Base-by-base conservation (phyloP, 257 asterid genomes). In the Rehmannia glutinosa region DNA sequence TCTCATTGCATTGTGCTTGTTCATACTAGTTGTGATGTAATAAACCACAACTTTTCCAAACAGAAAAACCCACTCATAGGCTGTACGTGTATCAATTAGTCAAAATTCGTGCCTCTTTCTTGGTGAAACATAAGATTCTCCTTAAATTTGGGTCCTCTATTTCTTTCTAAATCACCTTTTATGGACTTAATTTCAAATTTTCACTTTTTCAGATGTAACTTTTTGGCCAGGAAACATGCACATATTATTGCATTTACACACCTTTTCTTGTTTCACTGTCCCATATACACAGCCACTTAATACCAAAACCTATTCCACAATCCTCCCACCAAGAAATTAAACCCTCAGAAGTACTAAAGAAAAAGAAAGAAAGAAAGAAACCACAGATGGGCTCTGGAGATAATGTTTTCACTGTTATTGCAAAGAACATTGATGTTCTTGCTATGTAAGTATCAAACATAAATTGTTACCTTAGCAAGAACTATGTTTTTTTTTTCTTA, bases 351-450 rank as follows among this genome's bases (percentile, higher is more conserved):
- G 11, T 17, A 13, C 58, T 7, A 6, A 3, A 2, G 8, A 50
- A 12, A 35, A 55, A 6, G 12, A 13, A 6, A 28, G 7, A 62
- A 52, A 36, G 9, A 12, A 43, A 56, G 10, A 49, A 42, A 30
- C 1, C 4, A 9, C 28, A 66, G 3, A 82, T 87, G 97, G 96
- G 96, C 53, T 81, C 92, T 38, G 86, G 91, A 57, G 86, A 91
- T 60, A 91, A 79, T 73, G 53, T 91, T 74, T 78, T 91, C 50
- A 67, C 95, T 41, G 91, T 91, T 64, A 64, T 84, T 38, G 92
- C 89, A 49, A 88, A 88, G 75, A 91, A 91, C 75, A 83, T 88
- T 68, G 95, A 88, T 80, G 96, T 91, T 55, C 76, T 91, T 81
- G 96, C 97, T 0, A 75, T 86, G 96, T 88, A 80, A 75, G 91